Base-by-base conservation (phyloP, 108 stramenopile species). In the Stephanodiscus triporus region DNA sequence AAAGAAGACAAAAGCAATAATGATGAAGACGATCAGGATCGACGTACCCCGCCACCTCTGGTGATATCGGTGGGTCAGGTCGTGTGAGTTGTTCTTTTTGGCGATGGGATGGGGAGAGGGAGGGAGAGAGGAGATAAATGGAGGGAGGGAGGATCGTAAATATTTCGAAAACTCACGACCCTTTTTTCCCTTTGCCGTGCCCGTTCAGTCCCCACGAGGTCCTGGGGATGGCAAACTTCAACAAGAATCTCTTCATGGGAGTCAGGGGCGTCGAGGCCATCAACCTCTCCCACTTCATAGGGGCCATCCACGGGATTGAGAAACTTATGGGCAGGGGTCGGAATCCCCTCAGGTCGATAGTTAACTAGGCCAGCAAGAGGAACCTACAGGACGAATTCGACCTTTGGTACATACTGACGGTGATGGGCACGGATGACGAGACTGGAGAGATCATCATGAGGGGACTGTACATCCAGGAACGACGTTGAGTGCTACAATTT, bases 151-250 rank as follows among this genome's bases (percentile, higher is more conserved):
- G n/a, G n/a, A n/a, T n/a, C n/a, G n/a, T n/a, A n/a, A n/a, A n/a
- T n/a, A n/a, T n/a, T n/a, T n/a, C n/a, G n/a, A n/a, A n/a, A n/a
- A n/a, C n/a, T n/a, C n/a, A n/a, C n/a, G n/a, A n/a, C n/a, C 50
- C 50, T 6, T 2, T 51, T 4, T 4, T 51, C n/a, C n/a, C n/a
- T n/a, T n/a, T n/a, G n/a, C n/a, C n/a, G n/a, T n/a, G n/a, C n/a
- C n/a, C n/a, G n/a, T n/a, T n/a, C n/a, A n/a, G n/a, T n/a, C n/a
- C n/a, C n/a, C n/a, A n/a, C n/a, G n/a, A n/a, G n/a, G n/a, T 98
- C 42, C 92, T 97, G 86, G 97, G 97, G 13, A 97, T 98, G 96
- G 95, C 97, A 17, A 98, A 98, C 72, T 97, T 85, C 85, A 95
- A 92, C 87, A 91, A 94, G 76, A 97, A 97, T 45, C 63, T 97